Evolutionary conservation across 2,329 filamentous ascomycete species (phyloP), one percentile per base, ranked within the genome.

Genomic region (Waltergamsia citrina): DNA sequence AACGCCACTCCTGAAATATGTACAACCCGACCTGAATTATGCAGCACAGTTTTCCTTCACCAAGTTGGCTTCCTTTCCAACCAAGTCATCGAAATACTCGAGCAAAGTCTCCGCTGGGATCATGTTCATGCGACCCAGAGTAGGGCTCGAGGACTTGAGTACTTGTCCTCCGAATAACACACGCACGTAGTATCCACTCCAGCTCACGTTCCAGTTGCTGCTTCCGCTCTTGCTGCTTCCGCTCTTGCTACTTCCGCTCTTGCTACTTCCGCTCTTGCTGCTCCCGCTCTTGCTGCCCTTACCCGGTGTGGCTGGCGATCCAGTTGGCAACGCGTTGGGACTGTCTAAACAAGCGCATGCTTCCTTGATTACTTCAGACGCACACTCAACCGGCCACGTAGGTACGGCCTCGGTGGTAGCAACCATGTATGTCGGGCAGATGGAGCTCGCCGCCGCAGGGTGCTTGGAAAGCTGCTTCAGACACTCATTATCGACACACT

Each of bases 81-180:
- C 77, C 36, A 90, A 51, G 0, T 71, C 78, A 52, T 87, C 81
- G 43, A 90, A 67, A 52, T 90, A 90, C 1, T 48, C 69, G 39
- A 90, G 47, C 29, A 90, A 55, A 1, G 60, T 71, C 42, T 78
- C 68, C 2, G 78, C 52, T 8, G 79, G 77, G 20, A 88, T 43
- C 81, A 90, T 81, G 44, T 86, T 74, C 50, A 88, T 69, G 20
- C 54, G 36, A 0, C 80, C 81, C n/a, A 92, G 57, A 17, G 54
- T 67, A 2, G 83, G 82, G 46, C 74, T 78, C 8, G 78, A 82
- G 28, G 81, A 86, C 36, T 53, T 62, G 38, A 92, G 50, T 1
- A 81, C 65, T 51, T 71, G 61, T 0, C 84, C 85, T 25, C 78
- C 69, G 63, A 81, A 90, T 2, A 92, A 58, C 0, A 90, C 75